Conservation (phyloP, 257 asterid species). For the Mentha longifolia region DNA sequence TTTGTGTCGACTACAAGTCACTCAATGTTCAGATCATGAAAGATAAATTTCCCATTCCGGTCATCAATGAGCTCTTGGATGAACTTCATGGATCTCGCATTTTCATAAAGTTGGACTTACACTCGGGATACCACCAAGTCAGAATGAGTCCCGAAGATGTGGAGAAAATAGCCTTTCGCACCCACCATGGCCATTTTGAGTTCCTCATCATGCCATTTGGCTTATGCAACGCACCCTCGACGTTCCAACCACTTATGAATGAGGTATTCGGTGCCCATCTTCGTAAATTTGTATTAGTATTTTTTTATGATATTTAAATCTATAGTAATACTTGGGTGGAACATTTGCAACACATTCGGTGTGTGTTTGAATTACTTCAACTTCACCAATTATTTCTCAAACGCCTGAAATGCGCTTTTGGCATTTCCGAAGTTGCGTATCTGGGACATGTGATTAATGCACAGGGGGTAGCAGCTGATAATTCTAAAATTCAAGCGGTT, state of each 20-base stretch:
- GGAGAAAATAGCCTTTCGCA: no score
- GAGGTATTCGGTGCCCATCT: not conserved
- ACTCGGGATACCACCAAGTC: no score
- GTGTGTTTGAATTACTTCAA: not conserved
- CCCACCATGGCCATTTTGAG: not conserved
- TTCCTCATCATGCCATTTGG: not conserved
- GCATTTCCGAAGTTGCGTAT: not conserved
- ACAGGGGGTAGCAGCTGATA: not conserved
- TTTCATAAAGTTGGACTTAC: no score
- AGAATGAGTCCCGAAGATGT: no score
- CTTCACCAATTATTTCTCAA: not conserved
- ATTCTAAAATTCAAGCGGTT: not conserved
- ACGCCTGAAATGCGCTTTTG: not conserved
- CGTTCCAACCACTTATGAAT: not conserved
- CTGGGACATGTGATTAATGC: not conserved
- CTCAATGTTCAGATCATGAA: no score
- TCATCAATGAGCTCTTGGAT: no score
- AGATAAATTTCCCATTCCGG: no score
- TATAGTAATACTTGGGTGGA: no score
- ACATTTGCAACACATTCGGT: not conserved
- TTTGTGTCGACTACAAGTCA: no score
- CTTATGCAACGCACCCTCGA: not conserved
- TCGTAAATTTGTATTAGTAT: not conserved
- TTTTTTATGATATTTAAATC: not conserved
- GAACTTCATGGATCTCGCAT: no score